Base-by-base conservation (phyloP, 2,329 filamentous ascomycete species). In the Capronia coronata region DNA sequence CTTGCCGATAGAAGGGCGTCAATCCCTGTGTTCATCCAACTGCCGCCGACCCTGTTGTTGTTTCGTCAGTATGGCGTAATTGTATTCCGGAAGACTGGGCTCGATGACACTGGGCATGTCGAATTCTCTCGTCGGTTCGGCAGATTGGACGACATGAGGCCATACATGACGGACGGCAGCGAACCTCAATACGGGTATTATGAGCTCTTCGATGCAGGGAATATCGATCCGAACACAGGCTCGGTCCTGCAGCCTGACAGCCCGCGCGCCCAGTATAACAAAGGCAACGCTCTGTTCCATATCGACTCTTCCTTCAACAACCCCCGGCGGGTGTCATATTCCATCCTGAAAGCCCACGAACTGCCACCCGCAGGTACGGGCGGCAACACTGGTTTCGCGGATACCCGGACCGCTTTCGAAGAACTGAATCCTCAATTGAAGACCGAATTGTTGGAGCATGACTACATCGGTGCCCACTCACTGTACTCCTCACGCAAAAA, bases 191-290 rank as follows among this genome's bases (percentile, higher is more conserved):
- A 75, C 54, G 59, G 64, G 3, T 68, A 73, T 52, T 65, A 70
- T 34, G 73, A 80, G 61, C 69, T 82, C 1, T 80, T 80, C 61
- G 78, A 81, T 56, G 75, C 75, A 1, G 69, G 75, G 40, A 82
- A 82, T 61, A 64, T 80, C 16, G 70, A 77, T 43, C 65, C 67
- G 1, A 69, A 77, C 25, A 56, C 54, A n/a, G 71, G 71, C 45
- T 62, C 63, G 0, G 58, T 75, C 2, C 64, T 75, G 16, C 62
- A 67, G 19, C 59, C 67, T 4, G 63, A 69, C 45, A 66, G 49
- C 42, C 29, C 46, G 2, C 42, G 54, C 10, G 47, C 54, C 4
- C 54, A 56, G 22, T 56, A 56, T 27, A 57, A 42, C 30, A 52
- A 66, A 58, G 74, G 72, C 25, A 79, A 79, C 56, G 64, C 61